phyloP scores from a whole-genome alignment of 371 early-diverging fungal species.

The Mortierella sp. region DNA sequence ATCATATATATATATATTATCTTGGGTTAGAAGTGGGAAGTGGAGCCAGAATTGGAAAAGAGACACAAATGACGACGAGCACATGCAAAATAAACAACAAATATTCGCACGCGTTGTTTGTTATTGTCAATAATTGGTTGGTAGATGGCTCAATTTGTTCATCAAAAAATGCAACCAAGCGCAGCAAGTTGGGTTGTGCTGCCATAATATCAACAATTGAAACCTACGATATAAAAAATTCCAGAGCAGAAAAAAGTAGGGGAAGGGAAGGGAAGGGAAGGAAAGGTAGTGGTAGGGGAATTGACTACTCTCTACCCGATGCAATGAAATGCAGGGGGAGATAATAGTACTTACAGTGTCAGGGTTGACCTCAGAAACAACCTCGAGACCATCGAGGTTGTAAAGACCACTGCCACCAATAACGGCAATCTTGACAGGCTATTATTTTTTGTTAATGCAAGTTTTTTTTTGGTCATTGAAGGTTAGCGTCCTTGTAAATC shows the following conservation, averaged over 20 bases:
- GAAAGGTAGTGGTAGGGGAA: neutral
- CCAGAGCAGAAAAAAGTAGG: neutral
- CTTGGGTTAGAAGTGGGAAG: neutral
- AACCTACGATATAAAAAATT: too few relatives aligned
- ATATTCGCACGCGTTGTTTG: neutral
- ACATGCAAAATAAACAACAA: constrained; percentile 4
- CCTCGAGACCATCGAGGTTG: constrained; percentile 86
- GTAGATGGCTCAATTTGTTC: neutral
- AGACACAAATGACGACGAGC: neutral
- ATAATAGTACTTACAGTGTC: constrained; percentile 75
- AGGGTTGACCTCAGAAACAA: constrained; percentile 87
- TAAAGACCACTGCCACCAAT: constrained; percentile 98
- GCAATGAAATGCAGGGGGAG: neutral
- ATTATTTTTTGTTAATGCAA: constrained; percentile 1
- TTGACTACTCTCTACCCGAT: neutral
- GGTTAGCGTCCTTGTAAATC: neutral
- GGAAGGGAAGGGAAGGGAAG: neutral
- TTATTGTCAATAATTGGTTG: neutral
- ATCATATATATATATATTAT: too few relatives aligned
- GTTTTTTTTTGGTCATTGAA: neutral
- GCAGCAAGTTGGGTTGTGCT: neutral
- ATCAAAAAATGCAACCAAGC: neutral
- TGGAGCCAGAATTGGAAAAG: neutral
- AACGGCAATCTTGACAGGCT: constrained; percentile 84
- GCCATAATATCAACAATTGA: neutral